phyloP scores from a whole-genome alignment of 805 yeast species.

The Starmerella bombicola region DNA sequence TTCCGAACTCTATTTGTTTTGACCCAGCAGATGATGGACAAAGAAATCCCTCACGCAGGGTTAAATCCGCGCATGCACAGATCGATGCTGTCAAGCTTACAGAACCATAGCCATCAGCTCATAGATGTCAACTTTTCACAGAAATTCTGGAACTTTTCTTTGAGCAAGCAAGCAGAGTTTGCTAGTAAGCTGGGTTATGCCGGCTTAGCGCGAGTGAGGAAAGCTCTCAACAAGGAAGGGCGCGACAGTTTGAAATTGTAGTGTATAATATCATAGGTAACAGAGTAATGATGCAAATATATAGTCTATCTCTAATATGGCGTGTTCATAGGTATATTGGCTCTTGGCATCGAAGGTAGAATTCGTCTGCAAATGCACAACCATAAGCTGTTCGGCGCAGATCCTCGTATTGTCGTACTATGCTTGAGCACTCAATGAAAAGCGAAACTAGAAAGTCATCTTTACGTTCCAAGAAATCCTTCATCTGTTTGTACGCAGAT shows the following conservation, averaged over 20 bases:
- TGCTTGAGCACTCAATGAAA: too few relatives aligned
- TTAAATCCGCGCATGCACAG: conserved; percentile 49
- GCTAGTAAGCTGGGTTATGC: conserved; percentile 25
- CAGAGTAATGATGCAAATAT: too few relatives aligned
- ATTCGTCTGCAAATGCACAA: too few relatives aligned
- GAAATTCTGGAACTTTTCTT: conserved; percentile 22
- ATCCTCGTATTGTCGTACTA: too few relatives aligned
- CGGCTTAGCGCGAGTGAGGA: conserved; percentile 23
- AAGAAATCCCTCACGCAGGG: conserved; percentile 61
- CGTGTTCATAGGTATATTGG: too few relatives aligned
- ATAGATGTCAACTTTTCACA: conserved; percentile 25
- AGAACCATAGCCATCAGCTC: conserved; percentile 17
- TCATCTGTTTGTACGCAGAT: too few relatives aligned
- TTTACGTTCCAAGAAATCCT: too few relatives aligned
- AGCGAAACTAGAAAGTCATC: too few relatives aligned
- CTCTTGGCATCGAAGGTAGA: too few relatives aligned
- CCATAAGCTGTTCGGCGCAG: too few relatives aligned
- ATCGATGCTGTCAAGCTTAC: conserved; percentile 10
- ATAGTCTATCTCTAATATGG: too few relatives aligned
- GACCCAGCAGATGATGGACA: conserved; percentile 78
- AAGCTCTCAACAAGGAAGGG: conserved; percentile 17
- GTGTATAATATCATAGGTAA: neutral
- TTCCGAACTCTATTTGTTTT: conserved; percentile 73
- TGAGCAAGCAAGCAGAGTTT: conserved; percentile 21
- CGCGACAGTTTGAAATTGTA: conserved; percentile 12